Conservation (phyloP, 805 yeast genomes). For the Maudiozyma pseudohumilis region DNA sequence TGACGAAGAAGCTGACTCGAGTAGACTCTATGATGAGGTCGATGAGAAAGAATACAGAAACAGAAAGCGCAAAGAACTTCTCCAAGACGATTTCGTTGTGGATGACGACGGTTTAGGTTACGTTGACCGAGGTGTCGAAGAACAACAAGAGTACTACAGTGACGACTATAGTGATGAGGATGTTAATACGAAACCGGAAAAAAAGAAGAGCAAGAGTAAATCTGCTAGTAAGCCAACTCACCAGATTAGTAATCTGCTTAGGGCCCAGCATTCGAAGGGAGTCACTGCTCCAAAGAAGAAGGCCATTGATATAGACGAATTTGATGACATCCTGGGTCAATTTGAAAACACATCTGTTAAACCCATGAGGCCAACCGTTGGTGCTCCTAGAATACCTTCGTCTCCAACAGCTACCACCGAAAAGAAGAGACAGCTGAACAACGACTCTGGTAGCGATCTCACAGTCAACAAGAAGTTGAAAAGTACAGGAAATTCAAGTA, state of each 20-base stretch:
- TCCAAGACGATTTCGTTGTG: constrained; percentile 87
- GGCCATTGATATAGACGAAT: constrained; percentile 39
- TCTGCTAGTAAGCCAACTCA: constrained; percentile 16
- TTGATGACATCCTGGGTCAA: constrained; percentile 64
- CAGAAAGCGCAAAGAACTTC: constrained; percentile 67
- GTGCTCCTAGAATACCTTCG: constrained; percentile 5
- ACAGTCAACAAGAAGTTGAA: constrained; percentile 11
- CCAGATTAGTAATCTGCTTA: constrained; percentile 37
- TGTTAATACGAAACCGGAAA: constrained; percentile 19
- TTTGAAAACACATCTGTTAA: constrained; percentile 16
- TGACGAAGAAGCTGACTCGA: constrained; percentile 35
- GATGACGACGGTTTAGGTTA: constrained; percentile 93
- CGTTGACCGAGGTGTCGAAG: constrained; percentile 87
- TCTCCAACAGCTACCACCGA: constrained; percentile 5
- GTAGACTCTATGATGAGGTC: constrained; percentile 70
- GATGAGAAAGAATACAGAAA: constrained; percentile 71
- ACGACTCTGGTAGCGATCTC: not conserved
- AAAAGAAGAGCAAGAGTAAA: constrained; percentile 9
- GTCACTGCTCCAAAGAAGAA: constrained; percentile 27
- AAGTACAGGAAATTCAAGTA: constrained; percentile 7
- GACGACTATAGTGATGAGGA: constrained; percentile 22
- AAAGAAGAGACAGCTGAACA: constrained; percentile 1
- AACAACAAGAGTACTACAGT: constrained; percentile 60
- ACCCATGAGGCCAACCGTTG: not conserved
- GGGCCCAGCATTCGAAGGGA: constrained; percentile 39